Base-by-base conservation (phyloP, 2,329 filamentous ascomycete species). In the Aulographum hederae region DNA sequence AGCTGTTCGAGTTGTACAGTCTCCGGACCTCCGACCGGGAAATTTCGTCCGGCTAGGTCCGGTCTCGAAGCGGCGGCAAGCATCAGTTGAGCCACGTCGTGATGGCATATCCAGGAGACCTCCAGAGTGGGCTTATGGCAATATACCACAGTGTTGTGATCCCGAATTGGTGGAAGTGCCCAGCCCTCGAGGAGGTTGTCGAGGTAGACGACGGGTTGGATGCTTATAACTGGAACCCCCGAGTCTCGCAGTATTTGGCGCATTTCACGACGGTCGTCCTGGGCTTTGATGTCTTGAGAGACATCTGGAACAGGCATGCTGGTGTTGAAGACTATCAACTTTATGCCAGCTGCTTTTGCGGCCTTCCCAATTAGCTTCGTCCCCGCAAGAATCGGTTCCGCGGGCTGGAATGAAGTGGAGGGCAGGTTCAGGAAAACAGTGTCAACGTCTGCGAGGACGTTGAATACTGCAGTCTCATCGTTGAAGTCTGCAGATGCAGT, bases 111-210 rank as follows among this genome's bases (percentile, higher is more conserved):
- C 53, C 53, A 57, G 2, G 46, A 51, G 2, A 52, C 52, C 15
- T 47, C 41, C 4, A 57, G 45, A 4, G 41, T 35, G 0, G 50
- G 49, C 31, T 52, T 52, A 43, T 56, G 52, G 39, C 53, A 57
- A 38, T 57, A 56, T 2, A 53, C 46, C 17, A 57, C 38, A 1
- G 47, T 54, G 8, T 50, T 41, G 6, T 37, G 35, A 32, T 54
- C 51, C 3, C 45, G 40, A 15, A 56, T 47, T 0, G 51, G 47
- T 2, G 47, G 46, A 10, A 52, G 37, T 3, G 52, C 51, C 53
- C 53, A 56, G 20, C 53, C 53, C 37, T 54, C 51, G 6, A 55
- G 44, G 0, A 56, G 39, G 21, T 56, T 56, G 35, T 56, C 52
- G 5, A 56, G 41, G 36, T 52, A 56, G 10, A 47, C 47, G 5